Evolutionary conservation across 2,329 filamentous ascomycete species (phyloP).

Genomic region (Clarireedia paspali): DNA sequence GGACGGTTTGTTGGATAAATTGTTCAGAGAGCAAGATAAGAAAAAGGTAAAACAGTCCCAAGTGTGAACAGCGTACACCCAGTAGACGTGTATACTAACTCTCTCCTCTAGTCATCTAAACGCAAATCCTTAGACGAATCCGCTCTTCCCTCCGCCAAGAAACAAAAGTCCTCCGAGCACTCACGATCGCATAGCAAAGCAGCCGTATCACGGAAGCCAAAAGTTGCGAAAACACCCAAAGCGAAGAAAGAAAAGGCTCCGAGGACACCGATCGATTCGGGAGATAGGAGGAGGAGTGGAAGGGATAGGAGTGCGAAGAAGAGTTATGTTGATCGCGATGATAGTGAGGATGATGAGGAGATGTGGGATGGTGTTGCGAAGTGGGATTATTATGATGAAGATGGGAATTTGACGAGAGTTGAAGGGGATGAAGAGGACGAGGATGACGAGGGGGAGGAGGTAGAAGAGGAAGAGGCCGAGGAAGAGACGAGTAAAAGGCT

Average conservation of each 20-base stretch:
- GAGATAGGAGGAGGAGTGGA: conserved; percentile 31
- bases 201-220: conserved; percentile 25
- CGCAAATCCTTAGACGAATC: conserved; percentile 24
- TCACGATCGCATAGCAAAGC: conserved; percentile 12
- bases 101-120: conserved; percentile 20
- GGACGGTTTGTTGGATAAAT: conserved; percentile 54
- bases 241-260: conserved; percentile 20
- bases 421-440: conserved; percentile 25
- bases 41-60: conserved; percentile 34
- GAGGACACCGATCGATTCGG: conserved; percentile 14
- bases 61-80: neutral
- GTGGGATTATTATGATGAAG: conserved; percentile 33
- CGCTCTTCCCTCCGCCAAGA: conserved; percentile 16
- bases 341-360: conserved; percentile 35
- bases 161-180: conserved; percentile 17
- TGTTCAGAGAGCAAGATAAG: conserved; percentile 65
- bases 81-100: neutral
- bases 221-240: conserved; percentile 21
- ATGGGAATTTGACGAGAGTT: conserved; percentile 26
- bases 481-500: conserved; percentile 10
- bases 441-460: conserved; percentile 9
- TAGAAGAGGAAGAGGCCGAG: conserved; percentile 7
- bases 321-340: conserved; percentile 32
- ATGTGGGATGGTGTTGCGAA: conserved; percentile 30
- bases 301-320: conserved; percentile 32